phyloP scores from a whole-genome alignment of 768 basidiomycete genomes.

The Lanmaoa rubissima region DNA sequence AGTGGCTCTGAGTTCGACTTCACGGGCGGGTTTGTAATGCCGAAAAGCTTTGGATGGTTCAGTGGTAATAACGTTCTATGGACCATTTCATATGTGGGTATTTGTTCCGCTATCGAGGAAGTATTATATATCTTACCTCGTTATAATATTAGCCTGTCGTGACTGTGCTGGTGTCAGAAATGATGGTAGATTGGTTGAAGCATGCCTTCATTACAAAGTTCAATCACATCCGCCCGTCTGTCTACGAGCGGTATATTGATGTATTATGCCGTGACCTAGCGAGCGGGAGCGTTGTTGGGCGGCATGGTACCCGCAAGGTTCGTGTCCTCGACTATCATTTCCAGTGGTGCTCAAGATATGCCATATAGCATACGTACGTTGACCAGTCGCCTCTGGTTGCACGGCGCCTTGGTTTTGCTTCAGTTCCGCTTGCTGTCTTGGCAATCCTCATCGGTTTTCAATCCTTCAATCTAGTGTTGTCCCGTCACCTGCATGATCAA shows the following conservation, averaged over 20 bases:
- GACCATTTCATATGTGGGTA: conserved; percentile 85
- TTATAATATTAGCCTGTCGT: conserved; percentile 69
- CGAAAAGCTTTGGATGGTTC: conserved; percentile 84
- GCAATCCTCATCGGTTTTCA: conserved; percentile 75
- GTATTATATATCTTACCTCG: not conserved
- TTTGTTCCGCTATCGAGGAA: not conserved
- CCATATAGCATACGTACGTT: conserved; percentile 74
- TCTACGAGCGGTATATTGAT: conserved; percentile 94
- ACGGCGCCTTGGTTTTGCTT: conserved; percentile 89
- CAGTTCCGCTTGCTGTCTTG: conserved; percentile 86
- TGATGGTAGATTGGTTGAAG: conserved; percentile 97
- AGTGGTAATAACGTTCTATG: conserved; percentile 75
- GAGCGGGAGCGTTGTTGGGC: conserved; percentile 68
- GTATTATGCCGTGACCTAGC: conserved; percentile 93
- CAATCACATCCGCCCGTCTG: conserved; percentile 94
- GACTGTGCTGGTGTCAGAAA: conserved; percentile 88
- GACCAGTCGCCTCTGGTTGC: conserved; percentile 96
- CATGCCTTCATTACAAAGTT: conserved; percentile 99
- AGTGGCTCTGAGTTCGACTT: conserved; percentile 87
- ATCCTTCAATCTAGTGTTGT: conserved; percentile 60
- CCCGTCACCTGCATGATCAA: conserved; percentile 34
- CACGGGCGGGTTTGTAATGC: conserved; percentile 64
- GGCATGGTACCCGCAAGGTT: conserved; percentile 71
- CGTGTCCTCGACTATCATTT: not conserved
- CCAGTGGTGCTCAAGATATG: conserved; percentile 1